A percentile compares a stretch with the other conserved stretches of the same genome.
These are phyloP conservation scores for Falciphora oryzae DNA, from an alignment of 2,329 filamentous ascomycete genomes.

Conservation along the genomic window DNA sequence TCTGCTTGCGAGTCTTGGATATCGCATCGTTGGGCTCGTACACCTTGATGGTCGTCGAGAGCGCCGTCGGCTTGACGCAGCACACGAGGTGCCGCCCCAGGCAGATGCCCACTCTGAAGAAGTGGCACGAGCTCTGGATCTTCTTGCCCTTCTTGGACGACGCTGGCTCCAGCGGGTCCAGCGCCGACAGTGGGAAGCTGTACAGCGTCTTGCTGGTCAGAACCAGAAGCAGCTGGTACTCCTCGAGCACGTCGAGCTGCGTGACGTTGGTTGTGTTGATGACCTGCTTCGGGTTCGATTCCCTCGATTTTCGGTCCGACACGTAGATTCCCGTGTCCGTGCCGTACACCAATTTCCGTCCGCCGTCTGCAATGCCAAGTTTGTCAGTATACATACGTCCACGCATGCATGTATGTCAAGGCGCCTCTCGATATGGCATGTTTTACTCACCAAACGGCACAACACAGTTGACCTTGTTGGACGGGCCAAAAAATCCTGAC, in stretches of 20 bases:
- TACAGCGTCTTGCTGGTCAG: conserved; percentile 88
- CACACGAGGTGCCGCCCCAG: conserved; percentile 91
- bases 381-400: conserved; percentile 14
- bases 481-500: conserved; percentile 51
- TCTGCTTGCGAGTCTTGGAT: conserved; percentile 91
- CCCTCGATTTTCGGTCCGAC: conserved; percentile 82
- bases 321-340: conserved; percentile 93
- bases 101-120: conserved; percentile 97
- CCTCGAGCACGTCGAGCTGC: conserved; percentile 92
- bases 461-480: conserved; percentile 89
- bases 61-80: conserved; percentile 87
- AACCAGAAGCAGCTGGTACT: conserved; percentile 87
- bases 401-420: background rate
- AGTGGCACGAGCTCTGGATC: conserved; percentile 95
- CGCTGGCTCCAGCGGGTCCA: conserved; percentile 78
- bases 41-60: conserved; percentile 98
- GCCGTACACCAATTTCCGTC: conserved; percentile 87
- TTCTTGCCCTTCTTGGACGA: conserved; percentile 85
- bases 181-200: conserved; percentile 80
- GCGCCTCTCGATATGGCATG: background rate
- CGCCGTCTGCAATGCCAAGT: conserved; percentile 61
- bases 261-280: conserved; percentile 84
- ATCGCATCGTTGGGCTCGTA: conserved; percentile 95
- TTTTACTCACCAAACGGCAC: conserved; percentile 71
- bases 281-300: conserved; percentile 68